A percentile compares a stretch with the other conserved stretches of the same genome.
phyloP scores from a whole-genome alignment of 495 filamentous ascomycete species.

The Penicillium pancosmium region DNA sequence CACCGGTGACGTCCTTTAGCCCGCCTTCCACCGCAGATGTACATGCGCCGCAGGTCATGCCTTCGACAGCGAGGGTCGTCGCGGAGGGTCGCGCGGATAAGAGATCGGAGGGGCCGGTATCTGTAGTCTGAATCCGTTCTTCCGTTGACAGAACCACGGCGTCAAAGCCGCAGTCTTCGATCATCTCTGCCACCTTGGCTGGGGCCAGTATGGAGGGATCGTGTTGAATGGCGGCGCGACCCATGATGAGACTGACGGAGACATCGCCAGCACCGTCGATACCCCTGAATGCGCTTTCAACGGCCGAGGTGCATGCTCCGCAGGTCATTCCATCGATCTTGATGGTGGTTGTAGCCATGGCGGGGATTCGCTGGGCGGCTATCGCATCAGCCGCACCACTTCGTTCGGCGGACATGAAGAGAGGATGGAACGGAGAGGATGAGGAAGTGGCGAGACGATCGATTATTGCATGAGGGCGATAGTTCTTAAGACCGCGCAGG shows the following conservation, averaged over 20 bases:
- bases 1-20: slow-evolving; percentile 70
- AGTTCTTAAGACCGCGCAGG: background rate
- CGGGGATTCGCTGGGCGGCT: slow-evolving; percentile 20
- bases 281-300: slow-evolving; percentile 81
- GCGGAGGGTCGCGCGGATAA: slow-evolving; percentile 49
- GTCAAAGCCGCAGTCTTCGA: slow-evolving; percentile 94
- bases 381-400: slow-evolving; percentile 20
- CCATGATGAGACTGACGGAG: slow-evolving; percentile 90
- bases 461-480: slow-evolving; percentile 36
- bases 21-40: slow-evolving; percentile 86
- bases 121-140: slow-evolving; percentile 29
- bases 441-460: slow-evolving; percentile 11
- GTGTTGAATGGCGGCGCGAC: slow-evolving; percentile 87
- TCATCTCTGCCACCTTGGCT: slow-evolving; percentile 75
- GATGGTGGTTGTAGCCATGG: slow-evolving; percentile 88
- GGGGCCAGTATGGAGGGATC: slow-evolving; percentile 75
- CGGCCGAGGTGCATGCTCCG: slow-evolving; percentile 84
- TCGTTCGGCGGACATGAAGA: slow-evolving; percentile 26
- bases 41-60: slow-evolving; percentile 97
- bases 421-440: slow-evolving; percentile 17
- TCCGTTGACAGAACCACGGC: slow-evolving; percentile 89
- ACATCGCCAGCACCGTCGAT: slow-evolving; percentile 80
- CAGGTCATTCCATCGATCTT: slow-evolving; percentile 94
- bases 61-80: slow-evolving; percentile 88
- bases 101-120: slow-evolving; percentile 26